Evolutionary conservation across 116 monocot genomes (phyloP).

Genomic region (Thalassia testudinum): DNA sequence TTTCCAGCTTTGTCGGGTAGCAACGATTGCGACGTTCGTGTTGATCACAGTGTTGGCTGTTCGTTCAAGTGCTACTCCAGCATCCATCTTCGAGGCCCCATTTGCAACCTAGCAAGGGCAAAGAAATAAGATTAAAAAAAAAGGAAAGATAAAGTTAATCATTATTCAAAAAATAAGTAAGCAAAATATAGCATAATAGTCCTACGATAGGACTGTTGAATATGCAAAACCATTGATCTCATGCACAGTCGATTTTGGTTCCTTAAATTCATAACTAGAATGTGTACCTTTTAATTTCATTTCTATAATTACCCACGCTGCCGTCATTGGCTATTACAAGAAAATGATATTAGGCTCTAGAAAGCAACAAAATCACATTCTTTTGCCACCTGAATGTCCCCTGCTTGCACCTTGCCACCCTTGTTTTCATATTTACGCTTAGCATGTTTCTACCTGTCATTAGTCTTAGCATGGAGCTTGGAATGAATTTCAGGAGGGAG

Average conservation of each 20-base stretch:
- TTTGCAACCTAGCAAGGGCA: constrained; percentile 14
- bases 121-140: not conserved
- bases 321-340: not conserved
- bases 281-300: too few relatives aligned
- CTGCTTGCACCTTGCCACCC: not conserved
- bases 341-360: not conserved
- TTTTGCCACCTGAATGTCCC: too few relatives aligned
- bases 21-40: constrained; percentile 22
- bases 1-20: constrained; percentile 8
- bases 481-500: constrained; percentile 66
- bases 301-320: not conserved
- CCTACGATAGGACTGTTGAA: too few relatives aligned
- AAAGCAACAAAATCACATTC: too few relatives aligned
- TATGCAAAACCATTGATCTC: too few relatives aligned
- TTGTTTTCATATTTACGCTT: constrained; percentile 74
- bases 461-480: constrained; percentile 59
- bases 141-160: too few relatives aligned
- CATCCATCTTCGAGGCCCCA: constrained; percentile 37
- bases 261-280: too few relatives aligned
- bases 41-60: constrained; percentile 25
- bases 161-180: too few relatives aligned
- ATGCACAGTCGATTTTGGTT: too few relatives aligned
- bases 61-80: constrained; percentile 41
- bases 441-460: constrained; percentile 62
- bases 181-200: too few relatives aligned